Conservation (phyloP, 1,284 basidiomycete genomes). For the Stereum hirsutum region DNA sequence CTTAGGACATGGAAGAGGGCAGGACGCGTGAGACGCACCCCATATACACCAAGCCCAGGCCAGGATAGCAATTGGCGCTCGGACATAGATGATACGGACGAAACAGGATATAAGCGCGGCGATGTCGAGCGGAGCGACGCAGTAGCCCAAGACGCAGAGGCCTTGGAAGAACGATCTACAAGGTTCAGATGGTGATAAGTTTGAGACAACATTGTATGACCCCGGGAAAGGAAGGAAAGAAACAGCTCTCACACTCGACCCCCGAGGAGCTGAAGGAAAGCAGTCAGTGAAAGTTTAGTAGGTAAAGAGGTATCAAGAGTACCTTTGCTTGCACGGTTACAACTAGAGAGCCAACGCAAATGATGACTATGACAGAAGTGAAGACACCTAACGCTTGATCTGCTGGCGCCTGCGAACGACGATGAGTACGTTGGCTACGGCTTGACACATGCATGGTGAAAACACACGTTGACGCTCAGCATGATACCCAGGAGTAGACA, state of each 20-base stretch:
- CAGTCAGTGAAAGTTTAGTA: not conserved
- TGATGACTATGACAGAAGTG: slow-evolving; percentile 85
- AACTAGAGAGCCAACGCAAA: slow-evolving; percentile 80
- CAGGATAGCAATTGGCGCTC: slow-evolving; percentile 74
- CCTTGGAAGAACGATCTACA: slow-evolving; percentile 91
- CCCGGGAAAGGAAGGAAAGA: not conserved
- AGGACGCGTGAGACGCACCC: slow-evolving; percentile 60
- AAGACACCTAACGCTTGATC: slow-evolving; percentile 84
- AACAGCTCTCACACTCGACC: slow-evolving; percentile 71
- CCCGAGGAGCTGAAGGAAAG: slow-evolving; percentile 61
- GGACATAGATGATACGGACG: slow-evolving; percentile 77
- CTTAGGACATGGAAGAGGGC: no score
- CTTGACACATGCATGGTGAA: not conserved
- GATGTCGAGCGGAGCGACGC: slow-evolving; percentile 82
- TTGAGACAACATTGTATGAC: not conserved
- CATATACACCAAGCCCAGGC: slow-evolving; percentile 95
- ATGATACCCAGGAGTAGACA: slow-evolving; percentile 81
- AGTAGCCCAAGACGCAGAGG: slow-evolving; percentile 87
- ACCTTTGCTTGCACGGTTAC: slow-evolving; percentile 92
- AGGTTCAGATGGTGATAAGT: slow-evolving; percentile 5
- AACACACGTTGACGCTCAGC: slow-evolving; percentile 77
- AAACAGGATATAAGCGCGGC: slow-evolving; percentile 85
- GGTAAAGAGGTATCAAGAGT: not conserved
- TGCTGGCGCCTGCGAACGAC: slow-evolving; percentile 57
- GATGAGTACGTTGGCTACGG: slow-evolving; percentile 5